Conservation (phyloP, 768 basidiomycete genomes). For the Russula earlei region DNA sequence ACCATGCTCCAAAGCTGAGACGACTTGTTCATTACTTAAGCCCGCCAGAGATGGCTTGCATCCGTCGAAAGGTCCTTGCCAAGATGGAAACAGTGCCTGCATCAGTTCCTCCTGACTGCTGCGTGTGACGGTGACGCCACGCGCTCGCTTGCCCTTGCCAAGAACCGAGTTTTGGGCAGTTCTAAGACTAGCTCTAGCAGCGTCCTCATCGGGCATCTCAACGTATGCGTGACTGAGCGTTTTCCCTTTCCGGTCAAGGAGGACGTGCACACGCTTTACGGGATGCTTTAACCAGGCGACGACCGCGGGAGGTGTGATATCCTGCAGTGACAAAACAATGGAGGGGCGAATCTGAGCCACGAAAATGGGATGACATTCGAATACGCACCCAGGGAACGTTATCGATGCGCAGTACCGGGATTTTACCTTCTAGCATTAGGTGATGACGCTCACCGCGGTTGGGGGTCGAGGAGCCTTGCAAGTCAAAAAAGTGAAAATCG, state of each 20-base stretch:
- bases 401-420: conserved; percentile 70
- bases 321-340: conserved; percentile 33
- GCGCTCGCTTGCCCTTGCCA: conserved; percentile 66
- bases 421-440: conserved; percentile 26
- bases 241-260: conserved; percentile 75
- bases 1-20: conserved; percentile 52
- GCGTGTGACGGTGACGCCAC: conserved; percentile 76
- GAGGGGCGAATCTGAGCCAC: neutral
- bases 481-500: conserved; percentile 23
- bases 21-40: conserved; percentile 46
- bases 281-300: conserved; percentile 61
- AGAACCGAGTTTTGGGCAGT: conserved; percentile 52
- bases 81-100: conserved; percentile 72
- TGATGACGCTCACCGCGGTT: conserved; percentile 21
- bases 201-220: conserved; percentile 53
- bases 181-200: conserved; percentile 59
- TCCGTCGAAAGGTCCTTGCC: conserved; percentile 69
- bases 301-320: conserved; percentile 74
- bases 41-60: conserved; percentile 58
- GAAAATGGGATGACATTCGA: neutral
- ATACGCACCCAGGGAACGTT: conserved; percentile 78
- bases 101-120: conserved; percentile 76
- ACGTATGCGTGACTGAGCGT: conserved; percentile 80
- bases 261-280: conserved; percentile 61
- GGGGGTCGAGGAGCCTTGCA: conserved; percentile 27